Base-by-base conservation (phyloP, 2,329 filamentous ascomycete genomes). In the Diaporthe ampelina region DNA sequence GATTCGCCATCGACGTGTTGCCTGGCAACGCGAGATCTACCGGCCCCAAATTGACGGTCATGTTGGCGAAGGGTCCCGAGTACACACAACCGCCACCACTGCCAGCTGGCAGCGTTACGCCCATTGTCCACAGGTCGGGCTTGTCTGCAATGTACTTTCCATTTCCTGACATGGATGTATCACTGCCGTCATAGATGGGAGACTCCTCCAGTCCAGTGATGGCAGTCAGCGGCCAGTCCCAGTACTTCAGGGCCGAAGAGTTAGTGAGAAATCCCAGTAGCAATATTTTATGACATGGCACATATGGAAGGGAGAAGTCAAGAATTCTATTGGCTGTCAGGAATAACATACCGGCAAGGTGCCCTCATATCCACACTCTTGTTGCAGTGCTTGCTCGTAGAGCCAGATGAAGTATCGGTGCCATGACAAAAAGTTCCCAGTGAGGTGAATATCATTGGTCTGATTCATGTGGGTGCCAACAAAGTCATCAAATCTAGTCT, bases 1-100 rank as follows among this genome's bases (percentile, higher is more conserved):
- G 61, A 24, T 45, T 67, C 70, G 79, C 80, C 70, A 77, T 78
- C 40, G 79, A 76, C 7, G 81, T 69, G 10, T 75, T 77, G 17
- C 75, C 69, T 2, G 69, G 29, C 35, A 65, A 57, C 26, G 75
- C 73, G 82, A 75, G 80, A 9, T 79, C 78, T 7, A 81, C 80
- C 13, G 85, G 85, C 0, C 85, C 85, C 1, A 86, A 78, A 70
- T 83, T 85, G 65, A 86, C 82, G 0, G 74, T 80, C 78, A 84
- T 81, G 76, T 85, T 80, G 40, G 78, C 80, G n/a, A 90, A 85
- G 2, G 89, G 89, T 0, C 89, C 89, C 0, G 82, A 83, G 15
- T 79, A 82, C 3, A 91, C 82, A 78, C 89, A 91, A 26, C 89
- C 90, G 48, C 90, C 89, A 4, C 90, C 90, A 2, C 81, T 83